Evolutionary conservation across 1,284 basidiomycete species (phyloP).

Genomic region (Salmacisia buchloeana): DNA sequence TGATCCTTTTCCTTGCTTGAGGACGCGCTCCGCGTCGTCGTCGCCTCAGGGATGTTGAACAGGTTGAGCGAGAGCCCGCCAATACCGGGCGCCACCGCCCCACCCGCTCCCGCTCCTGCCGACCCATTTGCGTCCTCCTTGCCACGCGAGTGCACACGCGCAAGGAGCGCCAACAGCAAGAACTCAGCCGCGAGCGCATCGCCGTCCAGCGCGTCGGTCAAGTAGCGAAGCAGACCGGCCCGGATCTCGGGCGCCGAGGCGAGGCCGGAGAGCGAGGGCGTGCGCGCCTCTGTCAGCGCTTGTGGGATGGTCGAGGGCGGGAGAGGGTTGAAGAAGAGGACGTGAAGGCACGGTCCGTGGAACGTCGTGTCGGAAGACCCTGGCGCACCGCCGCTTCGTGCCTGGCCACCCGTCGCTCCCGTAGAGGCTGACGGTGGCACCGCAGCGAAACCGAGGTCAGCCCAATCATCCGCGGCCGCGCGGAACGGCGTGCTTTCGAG

Average conservation of each 20-base stretch:
- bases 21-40: not conserved
- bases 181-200: slow-evolving; percentile 64
- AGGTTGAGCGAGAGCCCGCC: slow-evolving; percentile 61
- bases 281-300: not conserved
- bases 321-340: slow-evolving; percentile 19
- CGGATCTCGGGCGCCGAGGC: slow-evolving; percentile 1
- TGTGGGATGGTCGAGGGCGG: not conserved
- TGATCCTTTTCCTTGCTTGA: not conserved
- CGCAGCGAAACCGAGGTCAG: not conserved
- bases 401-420: slow-evolving; percentile 31
- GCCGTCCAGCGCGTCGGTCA: slow-evolving; percentile 26
- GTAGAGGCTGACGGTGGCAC: slow-evolving; percentile 12
- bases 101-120: not conserved
- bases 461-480: not conserved
- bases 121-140: not conserved
- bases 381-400: slow-evolving; percentile 12
- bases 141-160: slow-evolving; percentile 60
- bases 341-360: slow-evolving; percentile 34
- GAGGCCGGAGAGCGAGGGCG: not conserved
- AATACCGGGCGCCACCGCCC: slow-evolving; percentile 48
- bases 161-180: slow-evolving; percentile 63
- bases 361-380: slow-evolving; percentile 5
- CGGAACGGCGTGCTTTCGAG: slow-evolving; percentile 22
- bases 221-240: slow-evolving; percentile 22
- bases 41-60: slow-evolving; percentile 33